These are phyloP conservation scores for Termitomyces eurrhizus DNA, from an alignment of 768 basidiomycete genomes.

Conservation along the genomic window DNA sequence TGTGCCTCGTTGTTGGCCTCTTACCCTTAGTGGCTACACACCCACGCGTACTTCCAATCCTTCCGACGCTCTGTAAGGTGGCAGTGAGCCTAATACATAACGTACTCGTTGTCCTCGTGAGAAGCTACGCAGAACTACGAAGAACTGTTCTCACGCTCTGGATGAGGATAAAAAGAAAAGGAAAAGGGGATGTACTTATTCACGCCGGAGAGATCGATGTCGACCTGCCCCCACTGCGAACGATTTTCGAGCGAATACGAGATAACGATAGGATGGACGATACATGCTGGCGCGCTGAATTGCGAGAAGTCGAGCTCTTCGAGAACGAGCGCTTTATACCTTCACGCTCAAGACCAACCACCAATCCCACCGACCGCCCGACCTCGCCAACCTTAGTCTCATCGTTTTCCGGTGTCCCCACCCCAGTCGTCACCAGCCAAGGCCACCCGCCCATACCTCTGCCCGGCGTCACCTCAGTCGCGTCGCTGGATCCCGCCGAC, in stretches of 20 bases:
- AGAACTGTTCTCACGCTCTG: neutral
- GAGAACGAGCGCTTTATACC: slow-evolving; percentile 68
- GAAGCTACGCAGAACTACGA: neutral
- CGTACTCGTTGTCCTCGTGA: neutral
- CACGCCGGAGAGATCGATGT: neutral
- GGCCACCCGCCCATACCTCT: neutral
- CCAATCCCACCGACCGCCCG: neutral
- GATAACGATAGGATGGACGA: slow-evolving; percentile 69
- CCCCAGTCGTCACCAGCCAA: neutral
- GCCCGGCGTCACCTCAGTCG: no score
- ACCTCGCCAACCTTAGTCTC: neutral
- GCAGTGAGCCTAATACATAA: neutral
- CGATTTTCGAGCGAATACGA: slow-evolving; percentile 35
- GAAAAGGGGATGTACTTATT: neutral
- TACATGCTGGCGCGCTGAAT: slow-evolving; percentile 58
- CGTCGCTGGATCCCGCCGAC: slow-evolving; percentile 4
- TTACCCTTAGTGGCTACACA: slow-evolving; percentile 13
- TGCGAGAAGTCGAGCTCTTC: slow-evolving; percentile 69
- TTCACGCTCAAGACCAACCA: neutral
- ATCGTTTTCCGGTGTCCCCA: neutral
- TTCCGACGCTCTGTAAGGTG: slow-evolving; percentile 3
- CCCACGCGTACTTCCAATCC: slow-evolving; percentile 12
- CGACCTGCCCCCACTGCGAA: slow-evolving; percentile 14
- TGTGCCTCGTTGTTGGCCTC: slow-evolving; percentile 36
- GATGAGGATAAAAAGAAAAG: neutral